Evolutionary conservation across 2,329 filamentous ascomycete species (phyloP).

Genomic region (Aspergillus pseudonomiae): DNA sequence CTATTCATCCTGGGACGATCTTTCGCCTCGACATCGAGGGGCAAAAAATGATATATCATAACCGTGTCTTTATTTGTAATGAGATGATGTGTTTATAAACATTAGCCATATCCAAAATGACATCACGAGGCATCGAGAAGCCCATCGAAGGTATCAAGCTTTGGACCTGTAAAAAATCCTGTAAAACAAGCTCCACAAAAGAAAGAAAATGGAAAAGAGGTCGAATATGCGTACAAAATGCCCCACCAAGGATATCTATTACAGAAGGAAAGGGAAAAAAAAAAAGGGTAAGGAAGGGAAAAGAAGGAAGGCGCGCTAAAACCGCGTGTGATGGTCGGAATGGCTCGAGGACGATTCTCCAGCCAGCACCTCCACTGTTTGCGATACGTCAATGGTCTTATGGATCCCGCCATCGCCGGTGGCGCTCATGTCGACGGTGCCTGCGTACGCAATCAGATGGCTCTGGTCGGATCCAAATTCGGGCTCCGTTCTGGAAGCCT

Average conservation of each 20-base stretch:
- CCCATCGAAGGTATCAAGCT: not conserved
- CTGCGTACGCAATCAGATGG: constrained; percentile 35
- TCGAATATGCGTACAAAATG: not conserved
- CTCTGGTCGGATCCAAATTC: constrained; percentile 34
- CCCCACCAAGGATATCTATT: not conserved
- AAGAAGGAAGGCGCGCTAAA: not conserved
- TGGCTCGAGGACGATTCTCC: not conserved
- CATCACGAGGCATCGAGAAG: not conserved
- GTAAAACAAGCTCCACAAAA: not conserved
- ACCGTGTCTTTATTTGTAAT: not conserved
- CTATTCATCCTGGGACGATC: too few relatives aligned
- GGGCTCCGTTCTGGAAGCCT: constrained; percentile 19
- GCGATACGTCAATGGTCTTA: constrained; percentile 27
- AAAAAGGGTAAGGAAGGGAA: not conserved
- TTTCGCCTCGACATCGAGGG: too few relatives aligned
- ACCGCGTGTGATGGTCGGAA: not conserved
- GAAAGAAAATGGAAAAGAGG: not conserved
- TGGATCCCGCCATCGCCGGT: constrained; percentile 18
- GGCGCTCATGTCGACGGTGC: constrained; percentile 21
- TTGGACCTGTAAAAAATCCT: not conserved
- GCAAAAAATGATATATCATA: not conserved
- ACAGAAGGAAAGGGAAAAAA: not conserved
- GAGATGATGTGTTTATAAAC: not conserved
- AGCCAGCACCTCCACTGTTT: constrained; percentile 26
- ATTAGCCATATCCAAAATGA: constrained; percentile 2